Evolutionary conservation across 495 filamentous ascomycete genomes (phyloP), one percentile per base, ranked within the genome.

Genomic region (Tuber umbilicatum): DNA sequence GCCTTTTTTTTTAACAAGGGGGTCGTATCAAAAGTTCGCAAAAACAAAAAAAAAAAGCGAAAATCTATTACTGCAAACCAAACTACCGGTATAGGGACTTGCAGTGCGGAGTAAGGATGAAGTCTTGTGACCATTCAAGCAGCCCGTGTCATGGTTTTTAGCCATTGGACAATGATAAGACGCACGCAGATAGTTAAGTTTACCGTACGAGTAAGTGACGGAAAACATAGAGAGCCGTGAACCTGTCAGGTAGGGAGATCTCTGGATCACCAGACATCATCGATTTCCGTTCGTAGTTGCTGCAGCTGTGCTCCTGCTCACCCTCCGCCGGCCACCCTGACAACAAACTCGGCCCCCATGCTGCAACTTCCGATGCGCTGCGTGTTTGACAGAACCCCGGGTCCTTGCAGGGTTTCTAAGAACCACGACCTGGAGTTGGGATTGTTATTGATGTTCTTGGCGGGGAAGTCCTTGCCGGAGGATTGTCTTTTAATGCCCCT

Each of bases 311-410:
- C 55, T 64, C 55, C 55, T 64, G 55, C 16, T 64, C 55, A 64
- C 14, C 19, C 55, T 64, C 55, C 55, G 55, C 55, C 55, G 27
- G 55, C 10, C 4, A 64, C 55, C 27, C 31, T 64, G 27, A 64
- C 55, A 64, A 35, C 55, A 64, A 64, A 64, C 27, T 10, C 55
- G 27, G 55, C 55, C 55, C 55, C 55, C 55, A 35, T 64, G 55
- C 27, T 64, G 55, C 55, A 64, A 64, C 55, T 64, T 64, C 55
- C 55, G 27, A 64, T 64, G 55, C 55, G 27, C 55, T 64, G 55
- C 55, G 27, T 64, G 55, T 31, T 64, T 64, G 55, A 35, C 55
- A 64, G 55, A 35, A 14, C 55, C 55, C 55, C 31, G 55, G 55
- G 55, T 35, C 55, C 55, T 14, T 35, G 27, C 55, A 64, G 55